A percentile compares a stretch with the other conserved stretches of the same genome.
These are phyloP conservation scores for Sporothrix globosa DNA, from an alignment of 2,329 filamentous ascomycete species.

Conservation along the genomic window DNA sequence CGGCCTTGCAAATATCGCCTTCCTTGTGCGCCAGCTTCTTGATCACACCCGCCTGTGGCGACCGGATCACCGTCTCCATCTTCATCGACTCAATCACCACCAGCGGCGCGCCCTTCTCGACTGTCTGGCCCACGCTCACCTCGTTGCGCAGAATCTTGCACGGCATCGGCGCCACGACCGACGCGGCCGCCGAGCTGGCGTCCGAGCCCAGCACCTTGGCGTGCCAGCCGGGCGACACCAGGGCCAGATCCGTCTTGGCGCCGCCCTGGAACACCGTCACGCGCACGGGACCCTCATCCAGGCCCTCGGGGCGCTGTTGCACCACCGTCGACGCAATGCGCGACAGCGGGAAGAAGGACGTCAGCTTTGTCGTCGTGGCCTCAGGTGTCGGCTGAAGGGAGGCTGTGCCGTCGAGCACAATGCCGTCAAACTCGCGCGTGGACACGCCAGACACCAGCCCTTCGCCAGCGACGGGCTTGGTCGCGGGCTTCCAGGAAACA, in stretches of 20 bases:
- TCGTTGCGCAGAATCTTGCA: conserved; percentile 94
- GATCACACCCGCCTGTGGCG: conserved; percentile 71
- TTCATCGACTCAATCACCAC: conserved; percentile 94
- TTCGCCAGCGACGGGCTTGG: background rate
- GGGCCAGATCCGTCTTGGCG: conserved; percentile 59
- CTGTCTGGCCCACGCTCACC: conserved; percentile 76
- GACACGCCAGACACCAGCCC: background rate
- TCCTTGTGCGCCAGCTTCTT: conserved; percentile 74
- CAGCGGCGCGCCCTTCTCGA: conserved; percentile 82
- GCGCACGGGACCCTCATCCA: conserved; percentile 50
- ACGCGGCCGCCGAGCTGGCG: conserved; percentile 73
- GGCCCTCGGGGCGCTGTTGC: conserved; percentile 45
- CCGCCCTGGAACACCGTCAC: conserved; percentile 78
- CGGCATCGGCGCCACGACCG: conserved; percentile 91
- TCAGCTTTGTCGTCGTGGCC: conserved; percentile 50
- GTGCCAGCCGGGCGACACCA: conserved; percentile 74
- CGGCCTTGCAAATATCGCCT: conserved; percentile 78
- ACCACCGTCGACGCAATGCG: conserved; percentile 81
- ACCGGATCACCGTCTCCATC: conserved; percentile 84
- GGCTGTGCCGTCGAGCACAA: conserved; percentile 49
- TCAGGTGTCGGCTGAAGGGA: conserved; percentile 24
- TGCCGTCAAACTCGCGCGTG: conserved; percentile 49
- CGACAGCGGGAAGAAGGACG: conserved; percentile 79
- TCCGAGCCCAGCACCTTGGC: conserved; percentile 78
- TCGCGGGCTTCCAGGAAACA: conserved; percentile 46